Base-by-base conservation (phyloP, 148 eudicot species). In the Fallopia convolvulus region DNA sequence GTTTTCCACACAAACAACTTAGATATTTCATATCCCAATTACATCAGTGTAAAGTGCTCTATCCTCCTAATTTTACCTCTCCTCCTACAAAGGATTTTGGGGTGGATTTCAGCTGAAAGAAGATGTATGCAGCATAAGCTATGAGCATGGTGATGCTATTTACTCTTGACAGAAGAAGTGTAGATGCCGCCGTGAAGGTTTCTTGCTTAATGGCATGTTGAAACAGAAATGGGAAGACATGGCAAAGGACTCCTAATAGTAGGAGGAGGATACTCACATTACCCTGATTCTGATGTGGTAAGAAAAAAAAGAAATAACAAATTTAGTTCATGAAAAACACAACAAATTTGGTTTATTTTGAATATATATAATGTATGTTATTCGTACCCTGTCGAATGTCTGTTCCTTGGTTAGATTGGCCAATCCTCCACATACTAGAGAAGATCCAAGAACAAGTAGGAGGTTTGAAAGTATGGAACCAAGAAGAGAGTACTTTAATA, bases 391-490 rank as follows among this genome's bases (percentile, higher is more conserved):
- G 81, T 92, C 91, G 56, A 88, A 92, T 70, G 10, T 81, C 78
- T 92, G 97, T 78, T 90, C 92, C 79, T 86, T 85, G 60, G 79
- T 82, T 2, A 90, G 83, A 74, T 92, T 89, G 21, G 89, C 91
- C 46, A 92, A n/a, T 46, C 97, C 97, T 61, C 97, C 94, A 79
- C 87, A 85, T 17, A 89, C 78, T 7, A 92, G 87, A 82, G 97
- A 89, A 68, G 86, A 82, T 6, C 94, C 97, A 26, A 92, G 92
- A 77, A 92, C 97, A 56, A 92, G 83, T 32, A 92, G 88, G 23
- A 90, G 90, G 79, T 92, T 92, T 12, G 97, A 92, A 23, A 90
- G 88, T 71, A 92, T 79, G 18, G 97, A 92, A 52, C 97, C 97
- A 32, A 90, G 76, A 63, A 92, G 92, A 68, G 97, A 90, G 81